Evolutionary conservation across 1,284 basidiomycete genomes (phyloP).

Genomic region (Sphaerobolus stellatus): DNA sequence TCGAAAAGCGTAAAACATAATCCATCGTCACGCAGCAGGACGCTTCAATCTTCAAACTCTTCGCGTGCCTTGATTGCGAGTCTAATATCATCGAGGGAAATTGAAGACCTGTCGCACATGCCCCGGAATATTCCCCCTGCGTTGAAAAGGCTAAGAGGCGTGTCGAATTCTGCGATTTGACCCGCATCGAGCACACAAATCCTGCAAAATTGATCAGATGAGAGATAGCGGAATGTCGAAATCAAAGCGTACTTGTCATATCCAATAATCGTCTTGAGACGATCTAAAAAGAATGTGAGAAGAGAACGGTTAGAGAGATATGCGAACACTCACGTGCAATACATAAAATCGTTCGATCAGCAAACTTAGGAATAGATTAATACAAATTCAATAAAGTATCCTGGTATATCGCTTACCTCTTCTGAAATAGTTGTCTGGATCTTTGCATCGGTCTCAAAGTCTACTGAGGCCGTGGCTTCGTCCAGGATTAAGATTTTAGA

Average conservation of each 20-base stretch:
- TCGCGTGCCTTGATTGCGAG: conserved; percentile 24
- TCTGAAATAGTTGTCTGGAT: conserved; percentile 85
- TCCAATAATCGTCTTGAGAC: conserved; percentile 14
- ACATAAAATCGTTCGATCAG: conserved; percentile 75
- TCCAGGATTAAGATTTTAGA: conserved; percentile 77
- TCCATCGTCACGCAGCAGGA: neutral
- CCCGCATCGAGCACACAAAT: conserved; percentile 78
- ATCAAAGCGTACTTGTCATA: conserved; percentile 7
- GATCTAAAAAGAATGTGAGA: neutral
- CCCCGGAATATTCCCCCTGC: conserved; percentile 64
- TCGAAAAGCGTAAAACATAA: neutral
- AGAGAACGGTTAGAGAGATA: neutral
- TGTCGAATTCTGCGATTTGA: conserved; percentile 67
- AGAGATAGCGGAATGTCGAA: conserved; percentile 27
- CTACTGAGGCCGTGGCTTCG: conserved; percentile 77
- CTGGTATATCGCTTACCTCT: conserved; percentile 38
- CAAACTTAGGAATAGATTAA: conserved; percentile 43
- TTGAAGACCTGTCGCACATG: conserved; percentile 72
- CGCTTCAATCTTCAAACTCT: neutral
- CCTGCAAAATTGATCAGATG: conserved; percentile 78
- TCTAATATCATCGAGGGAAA: conserved; percentile 65
- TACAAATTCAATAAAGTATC: neutral
- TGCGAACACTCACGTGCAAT: conserved; percentile 60
- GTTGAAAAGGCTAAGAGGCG: conserved; percentile 64
- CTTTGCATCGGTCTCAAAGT: conserved; percentile 80